These are phyloP conservation scores for Scytalidium sp. DNA, from an alignment of 2,329 filamentous ascomycete genomes.

Conservation along the genomic window DNA sequence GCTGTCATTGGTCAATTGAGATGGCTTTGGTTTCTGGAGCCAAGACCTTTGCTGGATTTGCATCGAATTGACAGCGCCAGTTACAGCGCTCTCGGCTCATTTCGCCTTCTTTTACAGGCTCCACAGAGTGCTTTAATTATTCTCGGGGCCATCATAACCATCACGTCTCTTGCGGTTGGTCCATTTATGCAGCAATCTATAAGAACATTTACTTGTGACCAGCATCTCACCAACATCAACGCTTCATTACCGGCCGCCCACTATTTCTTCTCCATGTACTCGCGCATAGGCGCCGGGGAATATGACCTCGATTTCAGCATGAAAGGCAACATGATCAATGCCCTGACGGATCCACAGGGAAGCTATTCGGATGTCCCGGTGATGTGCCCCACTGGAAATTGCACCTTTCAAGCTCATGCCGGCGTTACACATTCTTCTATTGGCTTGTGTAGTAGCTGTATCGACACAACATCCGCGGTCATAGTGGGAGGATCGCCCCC, in stretches of 20 bases:
- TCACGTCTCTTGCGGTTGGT: conserved; percentile 10
- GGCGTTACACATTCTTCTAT: conserved; percentile 1
- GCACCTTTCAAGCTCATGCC: conserved; percentile 10
- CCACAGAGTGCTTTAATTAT: conserved; percentile 3
- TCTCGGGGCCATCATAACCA: conserved; percentile 11
- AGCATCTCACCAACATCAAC: background rate
- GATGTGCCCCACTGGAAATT: conserved; percentile 13
- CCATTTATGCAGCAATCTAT: conserved; percentile 12
- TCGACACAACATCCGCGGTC: background rate
- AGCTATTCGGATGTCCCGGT: conserved; percentile 2
- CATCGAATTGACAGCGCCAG: conserved; percentile 11
- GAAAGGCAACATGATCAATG: conserved; percentile 5
- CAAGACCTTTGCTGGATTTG: conserved; percentile 8
- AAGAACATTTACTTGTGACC: conserved; percentile 4
- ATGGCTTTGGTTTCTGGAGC: conserved; percentile 13
- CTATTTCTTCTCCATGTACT: background rate
- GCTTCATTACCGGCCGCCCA: conserved; percentile 8
- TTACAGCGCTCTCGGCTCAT: conserved; percentile 5
- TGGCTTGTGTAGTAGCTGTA: background rate
- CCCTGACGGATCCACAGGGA: conserved; percentile 7
- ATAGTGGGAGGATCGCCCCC: background rate
- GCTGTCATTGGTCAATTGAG: conserved; percentile 10
- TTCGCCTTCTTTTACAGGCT: conserved; percentile 1
- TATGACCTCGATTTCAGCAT: conserved; percentile 4
- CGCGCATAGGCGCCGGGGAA: background rate